phyloP scores from a whole-genome alignment of 345 rosid genomes.

The Eutrema japonicum region DNA sequence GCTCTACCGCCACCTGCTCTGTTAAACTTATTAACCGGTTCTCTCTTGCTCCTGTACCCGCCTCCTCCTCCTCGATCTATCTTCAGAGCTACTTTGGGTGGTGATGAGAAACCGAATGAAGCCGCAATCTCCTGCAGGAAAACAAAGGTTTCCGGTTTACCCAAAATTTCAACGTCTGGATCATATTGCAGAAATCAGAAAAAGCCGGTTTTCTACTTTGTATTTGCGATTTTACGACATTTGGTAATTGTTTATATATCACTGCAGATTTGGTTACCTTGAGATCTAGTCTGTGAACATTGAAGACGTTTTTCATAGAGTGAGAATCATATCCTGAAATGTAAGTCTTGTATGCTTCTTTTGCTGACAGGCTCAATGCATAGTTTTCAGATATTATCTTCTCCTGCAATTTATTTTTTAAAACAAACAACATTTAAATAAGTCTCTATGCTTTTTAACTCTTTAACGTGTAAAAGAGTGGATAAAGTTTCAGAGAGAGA shows the following conservation, averaged over 20 bases:
- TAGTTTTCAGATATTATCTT: slow-evolving; percentile 69
- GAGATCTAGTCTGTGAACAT: slow-evolving; percentile 83
- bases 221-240: neutral
- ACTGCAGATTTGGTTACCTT: slow-evolving; percentile 54
- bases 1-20: slow-evolving; percentile 56
- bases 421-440: neutral
- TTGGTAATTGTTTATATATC: neutral
- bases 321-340: slow-evolving; percentile 92
- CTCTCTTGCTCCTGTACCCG: slow-evolving; percentile 76
- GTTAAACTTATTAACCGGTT: slow-evolving; percentile 48
- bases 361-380: slow-evolving; percentile 79
- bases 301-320: slow-evolving; percentile 89
- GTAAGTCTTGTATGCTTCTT: slow-evolving; percentile 91
- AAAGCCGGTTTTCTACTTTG: neutral
- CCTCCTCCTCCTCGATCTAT: slow-evolving; percentile 75
- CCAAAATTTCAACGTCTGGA: neutral
- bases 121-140: slow-evolving; percentile 75
- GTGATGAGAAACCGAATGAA: slow-evolving; percentile 81
- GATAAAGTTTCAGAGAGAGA: neutral
- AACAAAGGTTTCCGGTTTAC: slow-evolving; percentile 5
- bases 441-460: neutral
- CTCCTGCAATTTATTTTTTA: slow-evolving; percentile 60
- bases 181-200: neutral
- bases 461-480: neutral
- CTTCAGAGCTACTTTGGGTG: slow-evolving; percentile 76